Conservation (phyloP, 192 early-diverging fungal species). For the Spizellomyces punctatus region DNA sequence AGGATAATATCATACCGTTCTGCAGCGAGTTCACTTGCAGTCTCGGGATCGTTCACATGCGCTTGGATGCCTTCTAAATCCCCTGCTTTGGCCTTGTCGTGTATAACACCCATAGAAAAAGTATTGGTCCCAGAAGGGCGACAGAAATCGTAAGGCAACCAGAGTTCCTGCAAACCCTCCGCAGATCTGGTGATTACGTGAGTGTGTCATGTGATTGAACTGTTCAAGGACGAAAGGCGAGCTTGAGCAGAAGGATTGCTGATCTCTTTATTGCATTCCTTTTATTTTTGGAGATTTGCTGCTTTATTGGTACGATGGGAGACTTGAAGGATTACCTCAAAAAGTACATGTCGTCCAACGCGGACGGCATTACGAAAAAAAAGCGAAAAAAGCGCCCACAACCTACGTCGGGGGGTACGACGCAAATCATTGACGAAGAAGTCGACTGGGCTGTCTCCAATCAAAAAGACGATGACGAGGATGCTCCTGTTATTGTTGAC, state of each 20-base stretch:
- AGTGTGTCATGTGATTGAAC: too few relatives aligned
- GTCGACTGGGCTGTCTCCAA: constrained; percentile 17
- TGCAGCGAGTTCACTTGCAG: not conserved
- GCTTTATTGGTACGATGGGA: not conserved
- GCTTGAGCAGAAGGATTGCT: too few relatives aligned
- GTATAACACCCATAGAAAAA: constrained; percentile 7
- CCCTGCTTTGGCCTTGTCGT: constrained; percentile 26
- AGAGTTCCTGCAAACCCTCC: too few relatives aligned
- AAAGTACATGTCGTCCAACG: constrained; percentile 28
- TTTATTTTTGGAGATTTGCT: too few relatives aligned
- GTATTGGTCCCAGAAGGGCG: not conserved
- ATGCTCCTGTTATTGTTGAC: constrained; percentile 34
- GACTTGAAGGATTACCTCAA: constrained; percentile 23
- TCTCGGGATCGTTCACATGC: constrained; percentile 10
- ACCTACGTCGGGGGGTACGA: constrained; percentile 4
- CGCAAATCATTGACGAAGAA: constrained; percentile 38
- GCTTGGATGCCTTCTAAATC: constrained; percentile 14
- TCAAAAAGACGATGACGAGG: constrained; percentile 34
- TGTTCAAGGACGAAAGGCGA: too few relatives aligned
- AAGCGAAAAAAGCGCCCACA: constrained; percentile 27
- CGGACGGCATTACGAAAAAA: constrained; percentile 16
- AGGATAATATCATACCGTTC: not conserved
- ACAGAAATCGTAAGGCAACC: too few relatives aligned
- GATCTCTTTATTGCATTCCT: too few relatives aligned
- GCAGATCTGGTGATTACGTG: too few relatives aligned